Conservation (phyloP, 1,284 basidiomycete species). For the Malassezia psittaci region DNA sequence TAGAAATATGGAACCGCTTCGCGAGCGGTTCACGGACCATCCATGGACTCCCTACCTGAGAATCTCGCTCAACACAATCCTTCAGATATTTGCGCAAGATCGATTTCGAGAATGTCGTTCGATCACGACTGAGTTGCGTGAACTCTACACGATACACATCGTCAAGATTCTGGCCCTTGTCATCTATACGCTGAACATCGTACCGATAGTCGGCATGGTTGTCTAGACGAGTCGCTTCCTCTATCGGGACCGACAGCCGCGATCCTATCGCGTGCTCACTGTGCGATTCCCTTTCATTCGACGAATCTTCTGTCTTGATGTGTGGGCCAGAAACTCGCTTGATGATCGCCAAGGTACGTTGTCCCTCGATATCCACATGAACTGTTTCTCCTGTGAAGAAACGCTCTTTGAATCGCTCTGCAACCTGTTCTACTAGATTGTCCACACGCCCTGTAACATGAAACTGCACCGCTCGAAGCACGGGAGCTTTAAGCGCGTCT, state of each 20-base stretch:
- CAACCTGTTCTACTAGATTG: conserved; percentile 82
- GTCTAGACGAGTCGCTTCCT: conserved; percentile 64
- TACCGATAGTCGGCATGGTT: conserved; percentile 77
- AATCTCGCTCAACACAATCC: conserved; percentile 80
- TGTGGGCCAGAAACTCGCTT: neutral
- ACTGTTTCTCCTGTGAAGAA: conserved; percentile 70
- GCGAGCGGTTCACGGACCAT: conserved; percentile 77
- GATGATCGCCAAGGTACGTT: conserved; percentile 63
- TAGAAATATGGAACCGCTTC: conserved; percentile 67
- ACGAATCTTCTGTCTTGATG: neutral
- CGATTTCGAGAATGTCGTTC: conserved; percentile 86
- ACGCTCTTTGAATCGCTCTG: conserved; percentile 86
- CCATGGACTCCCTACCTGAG: conserved; percentile 87
- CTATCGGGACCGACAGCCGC: conserved; percentile 64
- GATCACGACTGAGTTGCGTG: conserved; percentile 68
- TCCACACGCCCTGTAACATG: conserved; percentile 81
- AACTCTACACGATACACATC: conserved; percentile 72
- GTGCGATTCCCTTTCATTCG: neutral
- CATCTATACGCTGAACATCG: conserved; percentile 64
- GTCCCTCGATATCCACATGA: conserved; percentile 44
- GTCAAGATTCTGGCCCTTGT: conserved; percentile 51
- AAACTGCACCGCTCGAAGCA: conserved; percentile 87
- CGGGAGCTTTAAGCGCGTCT: conserved; percentile 76
- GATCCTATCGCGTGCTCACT: conserved; percentile 61
- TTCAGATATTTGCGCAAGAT: conserved; percentile 90